Base-by-base conservation (phyloP, 495 filamentous ascomycete species). In the Penicillium steckii region DNA sequence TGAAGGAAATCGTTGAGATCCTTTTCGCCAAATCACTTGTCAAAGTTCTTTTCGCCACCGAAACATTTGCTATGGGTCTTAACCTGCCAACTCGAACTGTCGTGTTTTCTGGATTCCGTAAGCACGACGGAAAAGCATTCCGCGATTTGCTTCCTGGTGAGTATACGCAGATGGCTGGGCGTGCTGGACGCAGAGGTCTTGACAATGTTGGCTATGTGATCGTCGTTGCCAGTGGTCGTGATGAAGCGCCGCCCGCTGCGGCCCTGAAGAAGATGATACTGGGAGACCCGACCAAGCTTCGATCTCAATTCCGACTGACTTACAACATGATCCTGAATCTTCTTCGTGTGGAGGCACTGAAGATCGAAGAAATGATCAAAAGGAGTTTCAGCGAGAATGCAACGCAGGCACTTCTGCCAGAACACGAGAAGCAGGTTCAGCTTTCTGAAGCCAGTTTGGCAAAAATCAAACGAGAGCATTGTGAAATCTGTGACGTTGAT, bases 301-400 rank as follows among this genome's bases (percentile, higher is more conserved):
- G 89, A 35, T 97, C 92, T 21, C 95, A 98, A 64, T 98, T 98
- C 77, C 83, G 94, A 52, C 79, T 98, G 33, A 98, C 94, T 1
- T 98, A 98, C 76, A 97, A 96, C 68, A 98, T 98, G 94, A 98
- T 98, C 33, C 77, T 98, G 38, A 98, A 97, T 60, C 80, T 98
- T 7, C 76, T 98, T 18, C 86, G 94, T 17, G 94, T 98, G 15
- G 94, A 98, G 71, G 95, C 94, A 6, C 72, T 98, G 48, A 97
- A 96, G 72, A 97, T 98, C 57, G 94, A 98, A 69, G 94, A 98
- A 70, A 98, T 98, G 94, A 98, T 98, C 74, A 98, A 98, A 78
- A 84, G 94, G 56, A 96, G 90, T 67, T 98, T 98, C 79, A 95
- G 91, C 50, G 94, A 98, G 70, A 94, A 98, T 72, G 91, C 91